Evolutionary conservation across 2,329 filamentous ascomycete genomes (phyloP).

Genomic region (Intubia oerlemansii): DNA sequence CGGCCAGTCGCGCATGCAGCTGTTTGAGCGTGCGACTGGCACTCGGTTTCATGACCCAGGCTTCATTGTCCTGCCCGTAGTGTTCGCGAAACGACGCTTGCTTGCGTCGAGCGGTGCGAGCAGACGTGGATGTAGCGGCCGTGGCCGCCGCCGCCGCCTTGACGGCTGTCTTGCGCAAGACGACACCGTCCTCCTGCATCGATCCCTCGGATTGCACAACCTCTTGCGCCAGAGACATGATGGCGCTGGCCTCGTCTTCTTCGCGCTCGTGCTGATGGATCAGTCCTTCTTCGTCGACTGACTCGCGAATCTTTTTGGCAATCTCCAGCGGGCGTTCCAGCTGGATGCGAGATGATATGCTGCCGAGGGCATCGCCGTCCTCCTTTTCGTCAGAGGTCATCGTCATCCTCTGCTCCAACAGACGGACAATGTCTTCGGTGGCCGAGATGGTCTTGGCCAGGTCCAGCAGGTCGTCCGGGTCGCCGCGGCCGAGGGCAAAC

Average conservation of each 20-base stretch:
- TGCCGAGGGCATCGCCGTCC: conserved; percentile 17
- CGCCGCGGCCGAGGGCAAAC: conserved; percentile 80
- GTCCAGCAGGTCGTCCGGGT: conserved; percentile 72
- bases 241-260: conserved; percentile 46
- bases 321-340: conserved; percentile 47
- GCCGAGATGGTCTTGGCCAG: conserved; percentile 63
- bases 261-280: conserved; percentile 58
- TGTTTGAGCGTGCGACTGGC: conserved; percentile 44
- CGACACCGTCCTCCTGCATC: conserved; percentile 28
- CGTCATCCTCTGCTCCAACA: conserved; percentile 14
- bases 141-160: conserved; percentile 2
- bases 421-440: conserved; percentile 40
- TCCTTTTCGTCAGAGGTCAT: too few relatives aligned
- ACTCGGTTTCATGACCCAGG: conserved; percentile 42
- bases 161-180: conserved; percentile 20
- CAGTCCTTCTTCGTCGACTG: conserved; percentile 89
- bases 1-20: conserved; percentile 47
- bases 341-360: conserved; percentile 41
- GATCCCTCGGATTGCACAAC: conserved; percentile 46
- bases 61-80: conserved; percentile 36
- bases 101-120: not conserved
- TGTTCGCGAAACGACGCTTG: conserved; percentile 26
- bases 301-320: conserved; percentile 46
- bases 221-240: conserved; percentile 53
- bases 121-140: not conserved